phyloP scores from a whole-genome alignment of 1,284 basidiomycete genomes.

The Tylopilus sp. region DNA sequence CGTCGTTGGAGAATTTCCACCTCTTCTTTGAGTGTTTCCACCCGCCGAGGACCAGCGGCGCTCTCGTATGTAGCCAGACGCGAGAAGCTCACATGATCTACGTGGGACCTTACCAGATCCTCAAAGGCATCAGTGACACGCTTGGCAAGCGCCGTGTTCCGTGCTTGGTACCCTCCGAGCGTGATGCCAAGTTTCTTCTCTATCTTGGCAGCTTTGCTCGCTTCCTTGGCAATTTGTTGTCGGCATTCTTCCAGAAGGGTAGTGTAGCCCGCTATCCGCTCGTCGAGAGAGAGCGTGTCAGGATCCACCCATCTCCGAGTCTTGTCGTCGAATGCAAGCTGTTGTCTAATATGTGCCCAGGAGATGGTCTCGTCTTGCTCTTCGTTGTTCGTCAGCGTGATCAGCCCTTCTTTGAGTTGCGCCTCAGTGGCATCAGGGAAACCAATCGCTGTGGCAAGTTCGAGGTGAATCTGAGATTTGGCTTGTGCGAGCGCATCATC shows the following conservation, averaged over 20 bases:
- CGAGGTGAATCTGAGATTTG: constrained; percentile 67
- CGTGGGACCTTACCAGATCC: constrained; percentile 59
- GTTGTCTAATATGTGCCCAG: constrained; percentile 63
- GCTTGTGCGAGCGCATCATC: constrained; percentile 78
- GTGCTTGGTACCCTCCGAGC: constrained; percentile 86
- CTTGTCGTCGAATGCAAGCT: constrained; percentile 59
- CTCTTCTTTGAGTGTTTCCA: constrained; percentile 76
- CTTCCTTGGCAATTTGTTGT: constrained; percentile 78
- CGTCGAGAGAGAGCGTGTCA: constrained; percentile 49
- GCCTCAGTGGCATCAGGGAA: constrained; percentile 79
- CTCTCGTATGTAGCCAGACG: constrained; percentile 68
- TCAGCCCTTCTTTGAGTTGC: constrained; percentile 71
- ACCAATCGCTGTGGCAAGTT: constrained; percentile 76
- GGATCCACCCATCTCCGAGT: constrained; percentile 67
- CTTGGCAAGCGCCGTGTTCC: constrained; percentile 66
- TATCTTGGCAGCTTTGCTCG: constrained; percentile 73
- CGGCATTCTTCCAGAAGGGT: constrained; percentile 60
- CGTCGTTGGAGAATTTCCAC: constrained; percentile 73
- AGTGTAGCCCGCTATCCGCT: constrained; percentile 62
- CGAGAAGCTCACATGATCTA: constrained; percentile 76
- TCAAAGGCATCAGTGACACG: constrained; percentile 66
- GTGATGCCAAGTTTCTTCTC: constrained; percentile 90
- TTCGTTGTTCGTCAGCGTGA: constrained; percentile 57
- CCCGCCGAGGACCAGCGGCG: constrained; percentile 67
- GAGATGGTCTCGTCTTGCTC: constrained; percentile 52